Conservation (phyloP, 2,329 filamentous ascomycete genomes). For the Monosporascus sp. region DNA sequence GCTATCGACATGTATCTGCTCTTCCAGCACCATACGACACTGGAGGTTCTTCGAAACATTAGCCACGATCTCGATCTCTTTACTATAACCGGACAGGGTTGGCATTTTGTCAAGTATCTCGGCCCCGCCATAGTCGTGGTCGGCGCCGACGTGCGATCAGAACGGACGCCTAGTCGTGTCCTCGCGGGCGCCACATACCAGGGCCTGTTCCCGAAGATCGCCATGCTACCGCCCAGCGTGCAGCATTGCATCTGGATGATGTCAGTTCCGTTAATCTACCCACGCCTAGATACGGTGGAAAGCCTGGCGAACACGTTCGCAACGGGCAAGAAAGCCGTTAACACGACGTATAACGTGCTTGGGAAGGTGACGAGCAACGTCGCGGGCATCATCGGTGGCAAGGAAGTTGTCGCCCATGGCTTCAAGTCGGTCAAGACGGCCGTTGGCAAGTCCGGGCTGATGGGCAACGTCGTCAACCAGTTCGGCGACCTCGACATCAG, state of each 20-base stretch:
- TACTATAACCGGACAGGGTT: slow-evolving; percentile 92
- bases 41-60: slow-evolving; percentile 87
- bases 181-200: slow-evolving; percentile 97
- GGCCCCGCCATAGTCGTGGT: slow-evolving; percentile 87
- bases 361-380: slow-evolving; percentile 94
- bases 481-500: slow-evolving; percentile 94
- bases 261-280: slow-evolving; percentile 85
- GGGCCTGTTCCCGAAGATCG: slow-evolving; percentile 92
- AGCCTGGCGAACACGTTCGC: slow-evolving; percentile 86
- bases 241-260: slow-evolving; percentile 98
- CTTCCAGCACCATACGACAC: slow-evolving; percentile 95
- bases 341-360: slow-evolving; percentile 91
- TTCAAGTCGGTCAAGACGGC: slow-evolving; percentile 96
- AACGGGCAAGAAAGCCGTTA: slow-evolving; percentile 94
- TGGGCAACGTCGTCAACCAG: slow-evolving; percentile 92
- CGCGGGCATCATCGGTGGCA: slow-evolving; percentile 90
- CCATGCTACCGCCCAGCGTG: slow-evolving; percentile 81
- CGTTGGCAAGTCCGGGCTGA: slow-evolving; percentile 88
- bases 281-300: slow-evolving; percentile 85
- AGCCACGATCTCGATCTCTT: slow-evolving; percentile 87
- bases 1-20: slow-evolving; percentile 97
- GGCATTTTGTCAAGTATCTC: slow-evolving; percentile 97
- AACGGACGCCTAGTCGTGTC: slow-evolving; percentile 84
- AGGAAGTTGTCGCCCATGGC: slow-evolving; percentile 84
- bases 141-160: slow-evolving; percentile 85